Conservation (phyloP, 352 stramenopile genomes). For the Pythium biforme region DNA sequence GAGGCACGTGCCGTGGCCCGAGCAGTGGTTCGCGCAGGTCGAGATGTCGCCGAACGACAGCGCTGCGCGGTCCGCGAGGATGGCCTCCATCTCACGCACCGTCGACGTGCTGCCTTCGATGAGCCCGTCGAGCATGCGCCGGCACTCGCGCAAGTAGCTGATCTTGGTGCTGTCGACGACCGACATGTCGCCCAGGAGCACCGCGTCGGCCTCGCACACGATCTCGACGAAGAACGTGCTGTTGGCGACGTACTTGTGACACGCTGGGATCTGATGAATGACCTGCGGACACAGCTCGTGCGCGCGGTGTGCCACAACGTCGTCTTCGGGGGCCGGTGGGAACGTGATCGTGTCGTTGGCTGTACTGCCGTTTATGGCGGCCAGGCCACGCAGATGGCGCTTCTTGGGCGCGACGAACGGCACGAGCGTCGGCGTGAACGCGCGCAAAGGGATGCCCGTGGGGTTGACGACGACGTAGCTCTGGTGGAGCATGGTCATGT, state of each 20-base stretch:
- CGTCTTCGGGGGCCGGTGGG: background rate
- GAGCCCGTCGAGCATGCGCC: conserved; percentile 28
- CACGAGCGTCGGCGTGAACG: conserved; percentile 16
- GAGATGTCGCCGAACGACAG: conserved; percentile 26
- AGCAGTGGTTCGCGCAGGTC: conserved; percentile 27
- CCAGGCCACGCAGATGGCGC: conserved; percentile 10
- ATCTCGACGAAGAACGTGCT: conserved; percentile 27
- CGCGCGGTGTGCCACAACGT: conserved; percentile 12
- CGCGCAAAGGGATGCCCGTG: conserved; percentile 2
- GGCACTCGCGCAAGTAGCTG: conserved; percentile 34
- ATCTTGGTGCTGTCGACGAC: conserved; percentile 36
- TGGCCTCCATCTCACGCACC: conserved; percentile 1
- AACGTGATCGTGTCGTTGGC: conserved; percentile 5
- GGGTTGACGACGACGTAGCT: conserved; percentile 16
- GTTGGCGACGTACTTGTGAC: conserved; percentile 32
- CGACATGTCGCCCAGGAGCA: conserved; percentile 23
- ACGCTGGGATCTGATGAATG: conserved; percentile 22
- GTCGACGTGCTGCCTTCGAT: conserved; percentile 25
- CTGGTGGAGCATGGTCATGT: conserved; percentile 22
- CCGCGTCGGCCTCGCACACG: conserved; percentile 26
- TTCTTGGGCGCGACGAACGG: background rate
- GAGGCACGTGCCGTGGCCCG: conserved; percentile 25
- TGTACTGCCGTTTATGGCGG: background rate
- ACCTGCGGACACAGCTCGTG: conserved; percentile 27
- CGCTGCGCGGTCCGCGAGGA: conserved; percentile 18